Conservation (phyloP, 106 monocot species). For the Amphibolis antarctica region DNA sequence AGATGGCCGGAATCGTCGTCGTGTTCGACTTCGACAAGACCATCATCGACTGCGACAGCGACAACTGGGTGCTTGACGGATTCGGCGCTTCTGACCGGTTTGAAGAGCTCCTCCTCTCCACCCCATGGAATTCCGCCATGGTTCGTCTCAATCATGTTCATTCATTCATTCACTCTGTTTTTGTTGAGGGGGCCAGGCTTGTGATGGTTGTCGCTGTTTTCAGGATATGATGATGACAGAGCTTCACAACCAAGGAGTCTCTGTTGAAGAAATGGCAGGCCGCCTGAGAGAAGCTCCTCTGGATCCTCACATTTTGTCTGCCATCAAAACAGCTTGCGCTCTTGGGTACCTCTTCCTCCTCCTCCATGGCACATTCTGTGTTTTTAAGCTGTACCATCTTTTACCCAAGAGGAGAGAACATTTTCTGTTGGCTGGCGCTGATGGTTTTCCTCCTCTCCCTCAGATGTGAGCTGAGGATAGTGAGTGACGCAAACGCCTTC, state of each 20-base stretch:
- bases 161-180: too few species aligned
- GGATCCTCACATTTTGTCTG: slow-evolving; percentile 11
- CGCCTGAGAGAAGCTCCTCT: slow-evolving; percentile 17
- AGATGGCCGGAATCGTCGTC: slow-evolving; percentile 8
- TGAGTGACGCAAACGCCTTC: slow-evolving; percentile 35
- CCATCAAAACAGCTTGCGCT: slow-evolving; percentile 24
- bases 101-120: slow-evolving; percentile 36
- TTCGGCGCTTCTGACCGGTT: slow-evolving; percentile 55
- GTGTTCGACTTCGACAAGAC: slow-evolving; percentile 96
- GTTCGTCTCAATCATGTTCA: too few species aligned
- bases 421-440: not conserved
- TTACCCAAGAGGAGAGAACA: not conserved
- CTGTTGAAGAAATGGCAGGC: slow-evolving; percentile 21
- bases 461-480: slow-evolving; percentile 80
- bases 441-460: not conserved
- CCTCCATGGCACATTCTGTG: not conserved
- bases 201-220: not conserved
- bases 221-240: slow-evolving; percentile 33
- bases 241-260: slow-evolving; percentile 17
- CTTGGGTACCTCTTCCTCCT: slow-evolving; percentile 14
- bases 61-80: slow-evolving; percentile 62
- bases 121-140: not conserved
- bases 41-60: slow-evolving; percentile 87
- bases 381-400: too few species aligned
- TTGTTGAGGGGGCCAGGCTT: too few species aligned